Evolutionary conservation across 139 green algal species (phyloP), one percentile per base, ranked within the genome.

Genomic region (Coelastrella sp.): DNA sequence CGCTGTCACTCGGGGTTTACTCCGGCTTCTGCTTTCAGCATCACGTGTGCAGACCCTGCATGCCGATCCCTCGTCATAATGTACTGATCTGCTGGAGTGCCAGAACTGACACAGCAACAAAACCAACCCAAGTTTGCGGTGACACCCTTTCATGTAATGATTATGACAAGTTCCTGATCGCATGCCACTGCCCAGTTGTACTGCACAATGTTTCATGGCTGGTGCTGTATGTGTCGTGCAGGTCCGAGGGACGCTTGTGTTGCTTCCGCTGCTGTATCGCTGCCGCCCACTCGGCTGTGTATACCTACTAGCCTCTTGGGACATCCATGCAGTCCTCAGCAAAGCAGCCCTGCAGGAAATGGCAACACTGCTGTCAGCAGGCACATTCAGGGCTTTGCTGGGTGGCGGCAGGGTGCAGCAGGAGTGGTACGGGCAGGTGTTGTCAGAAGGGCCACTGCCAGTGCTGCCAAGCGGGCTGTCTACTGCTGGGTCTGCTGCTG

Each of bases 281-380:
- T 92, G 92, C 82, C 81, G 92, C 14, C 47, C 86, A 59, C 82
- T 94, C 81, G 92, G 92, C 81, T 92, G 89, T 85, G 87, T 94
- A 3, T 94, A 94, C 83, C 85, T 94, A 14, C 90, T 92, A 11
- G 89, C 92, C 0, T 32, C 86, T 47, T 91, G 90, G 66, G 92
- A 94, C 80, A 90, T 94, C 22, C 89, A 94, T 57, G 74, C 91
- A 6, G 61, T 59, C 1, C 66, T 94, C 58, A 83, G 80, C 65
- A 88, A 89, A 22, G 75, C 86, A 3, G 89, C 86, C 5, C 86
- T 91, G 85, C 58, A 68, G n/a, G 92, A 94, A 57, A 73, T 91
- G 85, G 89, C 89, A 0, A 66, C 20, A 22, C 86, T 90, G 66
- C 86, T 94, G 7, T 47, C 76, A 71, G 73, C 57, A 79, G 73